These are phyloP conservation scores for Cynara cardunculus DNA, from an alignment of 129 eudicot genomes.

Conservation along the genomic window DNA sequence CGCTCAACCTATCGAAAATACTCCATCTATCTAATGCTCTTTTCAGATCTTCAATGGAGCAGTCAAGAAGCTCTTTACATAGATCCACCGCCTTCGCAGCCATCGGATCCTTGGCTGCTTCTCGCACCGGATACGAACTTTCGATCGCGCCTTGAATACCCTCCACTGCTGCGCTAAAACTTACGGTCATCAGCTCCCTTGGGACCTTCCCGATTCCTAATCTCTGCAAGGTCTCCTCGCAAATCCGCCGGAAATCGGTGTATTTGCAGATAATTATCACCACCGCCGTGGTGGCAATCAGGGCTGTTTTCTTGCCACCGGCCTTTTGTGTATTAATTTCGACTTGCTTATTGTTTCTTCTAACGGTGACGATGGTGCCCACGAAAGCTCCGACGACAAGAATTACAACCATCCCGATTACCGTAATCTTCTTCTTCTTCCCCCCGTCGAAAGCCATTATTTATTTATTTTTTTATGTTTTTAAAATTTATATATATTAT, in stretches of 20 bases:
- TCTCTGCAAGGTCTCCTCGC: slow-evolving; percentile 30
- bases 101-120: slow-evolving; percentile 32
- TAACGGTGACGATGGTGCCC: slow-evolving; percentile 34
- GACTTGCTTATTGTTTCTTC: not conserved
- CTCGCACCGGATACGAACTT: slow-evolving; percentile 19
- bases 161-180: slow-evolving; percentile 26
- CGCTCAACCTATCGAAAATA: slow-evolving; percentile 25
- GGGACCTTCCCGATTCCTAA: slow-evolving; percentile 28
- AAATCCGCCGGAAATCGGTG: slow-evolving; percentile 42
- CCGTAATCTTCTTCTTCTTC: slow-evolving; percentile 30
- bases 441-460: slow-evolving; percentile 22
- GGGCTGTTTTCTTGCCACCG: slow-evolving; percentile 9
- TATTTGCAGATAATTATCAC: slow-evolving; percentile 39
- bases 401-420: slow-evolving; percentile 41
- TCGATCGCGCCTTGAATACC: slow-evolving; percentile 28
- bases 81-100: slow-evolving; percentile 26
- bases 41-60: slow-evolving; percentile 47
- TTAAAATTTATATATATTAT: not conserved
- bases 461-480: not conserved
- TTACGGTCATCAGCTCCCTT: slow-evolving; percentile 27
- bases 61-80: slow-evolving; percentile 40
- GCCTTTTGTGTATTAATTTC: not conserved
- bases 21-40: slow-evolving; percentile 26
- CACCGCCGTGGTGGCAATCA: slow-evolving; percentile 15
- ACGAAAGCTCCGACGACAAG: slow-evolving; percentile 58